Evolutionary conservation across 192 early-diverging fungal genomes (phyloP), one percentile per base, ranked within the genome.

Genomic region (Umbelopsis sp.): DNA sequence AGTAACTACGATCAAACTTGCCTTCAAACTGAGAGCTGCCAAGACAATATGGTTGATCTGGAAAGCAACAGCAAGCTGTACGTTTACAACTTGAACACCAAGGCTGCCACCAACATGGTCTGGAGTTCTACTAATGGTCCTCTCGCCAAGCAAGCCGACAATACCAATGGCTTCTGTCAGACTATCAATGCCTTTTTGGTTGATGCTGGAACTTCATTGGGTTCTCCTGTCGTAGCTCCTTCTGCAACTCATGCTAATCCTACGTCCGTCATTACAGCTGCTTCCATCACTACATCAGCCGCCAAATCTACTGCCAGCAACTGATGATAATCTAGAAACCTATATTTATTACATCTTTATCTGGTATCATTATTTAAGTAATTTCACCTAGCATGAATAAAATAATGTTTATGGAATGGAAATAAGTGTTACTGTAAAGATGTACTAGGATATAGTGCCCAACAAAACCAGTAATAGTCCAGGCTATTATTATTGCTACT

Each of bases 1-100:
- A 26, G 81, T 21, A 74, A 74, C 69, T 82, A 82, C 43, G 34
- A 59, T 44, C 80, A 82, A 45, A 34, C 45, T 11, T 82, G 81
- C 41, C 32, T 82, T 20, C 26, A 53, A 4, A 66, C 71, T n/a
- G 52, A 66, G 59, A 45, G 25, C 59, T 82, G 80, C 59, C 80
- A 82, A 65, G 45, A 68, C 0, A 14, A 22, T 10, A 44, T 74
- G 49, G 73, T 65, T 1, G 73, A 70, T 17, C 5, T 74, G 6
- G 69, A 71, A 20, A 52, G 47, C 21, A 65, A 62, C 44, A 62
- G 36, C 12, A 20, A 49, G 2, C n/a, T 72, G 0, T 72, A 59
- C 22, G 14, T 72, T 0, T 72, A 72, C 71, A 72, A 72, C 47
- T 14, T 72, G 31, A 72, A 72, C 45, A 72, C 71, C n/a, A 72